These are phyloP conservation scores for Metschnikowia bowlesiae DNA, from an alignment of 805 yeast genomes.

Conservation along the genomic window DNA sequence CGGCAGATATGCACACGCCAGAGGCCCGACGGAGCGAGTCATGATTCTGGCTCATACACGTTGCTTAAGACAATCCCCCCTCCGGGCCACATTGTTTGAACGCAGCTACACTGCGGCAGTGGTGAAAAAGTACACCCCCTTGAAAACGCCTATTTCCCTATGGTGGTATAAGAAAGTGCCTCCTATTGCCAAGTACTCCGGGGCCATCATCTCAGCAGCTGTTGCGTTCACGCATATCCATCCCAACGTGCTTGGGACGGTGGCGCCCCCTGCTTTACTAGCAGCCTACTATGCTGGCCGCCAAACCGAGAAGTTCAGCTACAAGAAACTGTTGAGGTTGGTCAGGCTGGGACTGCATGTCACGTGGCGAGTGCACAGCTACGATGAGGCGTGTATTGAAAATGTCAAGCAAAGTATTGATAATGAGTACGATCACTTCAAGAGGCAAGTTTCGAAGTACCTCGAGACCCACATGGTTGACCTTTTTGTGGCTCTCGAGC, in stretches of 20 bases:
- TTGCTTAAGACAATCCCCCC: neutral
- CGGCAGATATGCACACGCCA: neutral
- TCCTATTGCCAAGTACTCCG: constrained; percentile 24
- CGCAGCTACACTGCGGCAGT: constrained; percentile 25
- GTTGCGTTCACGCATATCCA: constrained; percentile 30
- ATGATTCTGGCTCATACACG: neutral
- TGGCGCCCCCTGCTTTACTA: constrained; percentile 34
- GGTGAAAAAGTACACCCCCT: constrained; percentile 27
- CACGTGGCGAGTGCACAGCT: constrained; percentile 17
- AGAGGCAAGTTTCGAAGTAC: constrained; percentile 23
- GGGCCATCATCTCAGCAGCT: constrained; percentile 24
- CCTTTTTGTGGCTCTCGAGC: constrained; percentile 18
- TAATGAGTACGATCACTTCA: constrained; percentile 34
- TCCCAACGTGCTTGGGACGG: constrained; percentile 31
- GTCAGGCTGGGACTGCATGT: constrained; percentile 6
- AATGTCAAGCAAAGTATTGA: constrained; percentile 35
- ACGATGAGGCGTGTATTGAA: constrained; percentile 30
- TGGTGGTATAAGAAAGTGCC: constrained; percentile 28
- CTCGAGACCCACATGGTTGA: constrained; percentile 26
- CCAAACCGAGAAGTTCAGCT: constrained; percentile 11
- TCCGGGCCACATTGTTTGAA: neutral
- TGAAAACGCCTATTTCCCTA: constrained; percentile 20
- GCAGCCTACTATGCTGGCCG: constrained; percentile 24
- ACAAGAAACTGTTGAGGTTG: constrained; percentile 14
- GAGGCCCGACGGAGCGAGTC: neutral